Percentiles rank a stretch among this genome's conserved stretches.
These are phyloP conservation scores for Telfairia occidentalis DNA, from an alignment of 331 rosid species.

Conservation along the genomic window DNA sequence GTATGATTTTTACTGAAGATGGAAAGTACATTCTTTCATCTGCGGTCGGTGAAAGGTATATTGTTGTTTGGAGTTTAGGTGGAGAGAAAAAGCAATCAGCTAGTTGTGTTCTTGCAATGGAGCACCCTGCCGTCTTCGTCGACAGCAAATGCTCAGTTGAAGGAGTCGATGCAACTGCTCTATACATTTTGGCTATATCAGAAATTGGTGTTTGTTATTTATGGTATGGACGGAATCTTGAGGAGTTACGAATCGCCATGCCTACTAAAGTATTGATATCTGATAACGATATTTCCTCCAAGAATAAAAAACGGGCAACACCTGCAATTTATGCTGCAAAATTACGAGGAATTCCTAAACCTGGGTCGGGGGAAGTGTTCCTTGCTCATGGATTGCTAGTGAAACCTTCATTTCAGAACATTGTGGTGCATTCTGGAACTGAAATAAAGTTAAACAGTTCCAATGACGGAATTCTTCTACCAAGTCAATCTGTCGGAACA, in stretches of 20 bases:
- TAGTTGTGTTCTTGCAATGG: constrained; percentile 79
- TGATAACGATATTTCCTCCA: constrained; percentile 39
- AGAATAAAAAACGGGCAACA: constrained; percentile 39
- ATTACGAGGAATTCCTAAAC: constrained; percentile 41
- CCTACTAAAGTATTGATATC: constrained; percentile 63
- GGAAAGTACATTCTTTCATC: constrained; percentile 75
- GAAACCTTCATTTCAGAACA: constrained; percentile 71
- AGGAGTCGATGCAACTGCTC: constrained; percentile 30
- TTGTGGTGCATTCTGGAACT: constrained; percentile 54
- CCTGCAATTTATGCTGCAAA: constrained; percentile 76
- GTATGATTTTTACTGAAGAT: constrained; percentile 78
- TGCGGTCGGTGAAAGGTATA: constrained; percentile 78
- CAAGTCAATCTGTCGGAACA: constrained; percentile 41
- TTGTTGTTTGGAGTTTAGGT: constrained; percentile 64
- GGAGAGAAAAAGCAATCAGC: constrained; percentile 65
- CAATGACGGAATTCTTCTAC: constrained; percentile 72
- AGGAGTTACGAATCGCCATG: constrained; percentile 47
- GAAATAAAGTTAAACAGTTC: constrained; percentile 57
- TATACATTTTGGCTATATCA: constrained; percentile 77
- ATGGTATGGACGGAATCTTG: constrained; percentile 65
- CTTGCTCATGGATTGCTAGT: constrained; percentile 65
- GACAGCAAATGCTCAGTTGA: constrained; percentile 48
- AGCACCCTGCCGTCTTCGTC: constrained; percentile 76
- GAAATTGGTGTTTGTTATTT: constrained; percentile 75
- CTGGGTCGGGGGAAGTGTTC: constrained; percentile 53